A percentile compares a stretch with the other conserved stretches of the same genome.
phyloP scores from a whole-genome alignment of 2,329 filamentous ascomycete species.

The Aureobasidium sp. region DNA sequence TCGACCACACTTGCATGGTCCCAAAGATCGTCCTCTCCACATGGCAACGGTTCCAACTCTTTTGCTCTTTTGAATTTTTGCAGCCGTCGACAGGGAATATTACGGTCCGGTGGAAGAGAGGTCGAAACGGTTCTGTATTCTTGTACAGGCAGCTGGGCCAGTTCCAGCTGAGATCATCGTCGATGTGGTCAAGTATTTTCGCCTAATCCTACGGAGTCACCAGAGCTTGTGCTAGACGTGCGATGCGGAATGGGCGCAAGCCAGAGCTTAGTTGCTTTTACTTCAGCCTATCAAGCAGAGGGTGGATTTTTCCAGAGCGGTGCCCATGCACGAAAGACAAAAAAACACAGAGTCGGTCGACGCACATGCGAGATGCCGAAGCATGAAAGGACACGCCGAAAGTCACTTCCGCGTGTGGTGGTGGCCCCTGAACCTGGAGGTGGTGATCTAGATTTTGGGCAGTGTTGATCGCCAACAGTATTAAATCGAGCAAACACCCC shows the following conservation, averaged over 20 bases:
- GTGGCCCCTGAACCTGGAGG: neutral
- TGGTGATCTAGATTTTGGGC: slow-evolving; percentile 2
- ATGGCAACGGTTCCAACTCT: neutral
- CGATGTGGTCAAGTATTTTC: neutral
- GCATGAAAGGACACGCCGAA: slow-evolving; percentile 1
- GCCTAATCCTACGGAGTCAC: neutral
- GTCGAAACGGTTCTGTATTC: neutral
- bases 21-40: neutral
- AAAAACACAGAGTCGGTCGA: slow-evolving; percentile 2
- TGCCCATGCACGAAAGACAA: slow-evolving; percentile 1
- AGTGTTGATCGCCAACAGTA: neutral
- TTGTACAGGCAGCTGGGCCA: neutral
- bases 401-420: slow-evolving; percentile 9
- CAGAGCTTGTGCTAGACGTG: neutral
- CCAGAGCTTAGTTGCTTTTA: slow-evolving; percentile 4
- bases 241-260: neutral
- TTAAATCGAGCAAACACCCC: neutral
- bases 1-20: neutral
- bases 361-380: slow-evolving; percentile 11
- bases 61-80: neutral
- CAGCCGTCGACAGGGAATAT: neutral
- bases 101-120: neutral
- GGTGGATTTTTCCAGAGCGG: neutral
- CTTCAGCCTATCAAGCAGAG: slow-evolving; percentile 10
- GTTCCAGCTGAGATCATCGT: neutral